phyloP scores from a whole-genome alignment of 495 filamentous ascomycete genomes.

The Thermothielavioides terrestris region DNA sequence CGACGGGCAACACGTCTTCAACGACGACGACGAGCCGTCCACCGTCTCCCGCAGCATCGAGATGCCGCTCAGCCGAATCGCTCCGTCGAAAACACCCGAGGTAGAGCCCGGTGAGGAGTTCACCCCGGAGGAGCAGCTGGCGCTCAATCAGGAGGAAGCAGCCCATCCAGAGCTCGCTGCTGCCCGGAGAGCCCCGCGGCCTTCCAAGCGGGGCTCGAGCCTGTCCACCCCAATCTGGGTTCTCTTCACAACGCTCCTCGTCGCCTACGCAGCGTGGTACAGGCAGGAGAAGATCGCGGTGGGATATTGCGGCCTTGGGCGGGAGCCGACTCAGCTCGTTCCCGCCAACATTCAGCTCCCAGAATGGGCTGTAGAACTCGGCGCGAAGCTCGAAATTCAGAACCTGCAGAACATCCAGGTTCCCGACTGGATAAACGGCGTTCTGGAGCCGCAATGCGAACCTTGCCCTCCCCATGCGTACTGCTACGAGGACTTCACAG shows the following conservation, averaged over 20 bases:
- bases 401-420: conserved; percentile 29
- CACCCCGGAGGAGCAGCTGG: conserved; percentile 79
- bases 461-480: conserved; percentile 86
- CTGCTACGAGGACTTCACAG: conserved; percentile 69
- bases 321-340: conserved; percentile 41
- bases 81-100: conserved; percentile 18
- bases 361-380: conserved; percentile 33
- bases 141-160: conserved; percentile 54
- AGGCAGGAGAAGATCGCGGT: conserved; percentile 89
- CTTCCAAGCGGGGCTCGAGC: conserved; percentile 14
- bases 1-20: conserved; percentile 23
- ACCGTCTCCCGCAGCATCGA: conserved; percentile 39
- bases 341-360: conserved; percentile 37
- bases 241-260: conserved; percentile 55
- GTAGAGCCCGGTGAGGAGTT: conserved; percentile 78
- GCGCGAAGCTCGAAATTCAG: conserved; percentile 32
- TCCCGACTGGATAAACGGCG: conserved; percentile 56
- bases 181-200: conserved; percentile 17
- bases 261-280: conserved; percentile 73
- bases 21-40: conserved; percentile 14
- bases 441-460: conserved; percentile 78
- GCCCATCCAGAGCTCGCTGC: conserved; percentile 23
- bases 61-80: conserved; percentile 31
- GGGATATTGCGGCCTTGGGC: conserved; percentile 86
- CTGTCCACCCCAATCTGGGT: conserved; percentile 52